These are phyloP conservation scores for Moniliophthora roreri DNA, from an alignment of 1,284 basidiomycete species.

Conservation along the genomic window DNA sequence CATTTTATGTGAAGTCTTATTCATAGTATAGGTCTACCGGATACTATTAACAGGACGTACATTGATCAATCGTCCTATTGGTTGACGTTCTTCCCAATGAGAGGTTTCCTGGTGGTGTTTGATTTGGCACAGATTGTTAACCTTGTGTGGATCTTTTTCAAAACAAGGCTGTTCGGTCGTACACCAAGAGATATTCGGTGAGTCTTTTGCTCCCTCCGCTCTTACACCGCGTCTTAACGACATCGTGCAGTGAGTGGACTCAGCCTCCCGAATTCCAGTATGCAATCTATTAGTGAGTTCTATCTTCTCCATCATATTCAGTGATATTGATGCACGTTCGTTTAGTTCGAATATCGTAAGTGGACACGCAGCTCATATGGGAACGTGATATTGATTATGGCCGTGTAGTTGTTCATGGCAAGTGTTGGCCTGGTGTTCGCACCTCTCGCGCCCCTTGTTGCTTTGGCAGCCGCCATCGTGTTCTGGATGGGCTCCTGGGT, in stretches of 20 bases:
- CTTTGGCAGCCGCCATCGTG: conserved; percentile 72
- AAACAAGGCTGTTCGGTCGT: conserved; percentile 89
- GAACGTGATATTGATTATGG: conserved; percentile 13
- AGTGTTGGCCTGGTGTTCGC: conserved; percentile 89
- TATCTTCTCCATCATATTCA: not conserved
- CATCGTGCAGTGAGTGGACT: conserved; percentile 95
- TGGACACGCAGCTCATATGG: conserved; percentile 8
- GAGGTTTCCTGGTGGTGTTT: conserved; percentile 92
- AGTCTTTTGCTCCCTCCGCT: no score
- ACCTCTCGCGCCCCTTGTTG: conserved; percentile 87
- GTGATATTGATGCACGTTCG: conserved; percentile 15
- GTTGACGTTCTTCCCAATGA: conserved; percentile 93
- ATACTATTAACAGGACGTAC: conserved; percentile 74
- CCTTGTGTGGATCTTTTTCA: conserved; percentile 83
- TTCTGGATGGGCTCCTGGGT: conserved; percentile 84
- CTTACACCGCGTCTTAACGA: no score
- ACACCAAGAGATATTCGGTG: conserved; percentile 96
- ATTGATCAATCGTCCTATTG: conserved; percentile 87
- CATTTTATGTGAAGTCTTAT: conserved; percentile 7
- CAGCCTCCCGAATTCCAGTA: conserved; percentile 94
- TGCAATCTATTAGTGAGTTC: conserved; percentile 79
- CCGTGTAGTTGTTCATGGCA: conserved; percentile 77
- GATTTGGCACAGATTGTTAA: conserved; percentile 96
- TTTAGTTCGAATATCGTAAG: conserved; percentile 64
- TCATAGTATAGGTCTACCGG: conserved; percentile 58